phyloP scores from a whole-genome alignment of 1,284 basidiomycete genomes.

The Ustilago trichophora region DNA sequence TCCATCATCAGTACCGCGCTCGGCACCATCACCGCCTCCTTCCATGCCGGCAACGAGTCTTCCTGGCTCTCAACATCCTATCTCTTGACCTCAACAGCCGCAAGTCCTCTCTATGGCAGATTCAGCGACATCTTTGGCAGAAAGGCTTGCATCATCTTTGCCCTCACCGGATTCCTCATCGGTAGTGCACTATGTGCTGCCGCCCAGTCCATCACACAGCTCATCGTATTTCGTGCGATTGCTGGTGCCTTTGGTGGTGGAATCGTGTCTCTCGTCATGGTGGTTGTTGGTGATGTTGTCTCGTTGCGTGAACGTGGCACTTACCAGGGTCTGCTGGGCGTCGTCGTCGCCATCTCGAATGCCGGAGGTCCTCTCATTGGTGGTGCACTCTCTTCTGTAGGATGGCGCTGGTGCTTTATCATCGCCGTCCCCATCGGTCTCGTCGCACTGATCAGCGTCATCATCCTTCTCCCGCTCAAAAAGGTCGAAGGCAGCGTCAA shows the following conservation, averaged over 20 bases:
- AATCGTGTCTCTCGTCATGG: slow-evolving; percentile 74
- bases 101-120: slow-evolving; percentile 64
- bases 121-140: slow-evolving; percentile 77
- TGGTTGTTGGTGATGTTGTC: slow-evolving; percentile 53
- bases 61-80: slow-evolving; percentile 68
- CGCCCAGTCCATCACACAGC: slow-evolving; percentile 71
- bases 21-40: slow-evolving; percentile 56
- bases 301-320: slow-evolving; percentile 50
- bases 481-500: slow-evolving; percentile 42
- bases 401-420: slow-evolving; percentile 48
- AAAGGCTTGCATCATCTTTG: slow-evolving; percentile 75
- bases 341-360: slow-evolving; percentile 49
- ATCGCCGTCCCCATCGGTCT: slow-evolving; percentile 37
- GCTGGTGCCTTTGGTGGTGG: slow-evolving; percentile 77
- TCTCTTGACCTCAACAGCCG: slow-evolving; percentile 66
- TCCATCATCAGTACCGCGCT: slow-evolving; percentile 67
- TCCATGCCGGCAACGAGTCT: slow-evolving; percentile 66
- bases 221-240: slow-evolving; percentile 77
- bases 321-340: slow-evolving; percentile 55
- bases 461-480: slow-evolving; percentile 45
- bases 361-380: slow-evolving; percentile 52
- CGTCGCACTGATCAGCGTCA: slow-evolving; percentile 26
- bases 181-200: slow-evolving; percentile 66
- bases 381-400: slow-evolving; percentile 40
- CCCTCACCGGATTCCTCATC: slow-evolving; percentile 72